Conservation (phyloP, 1,284 basidiomycete genomes). For the Ganoderma lingzhi region DNA sequence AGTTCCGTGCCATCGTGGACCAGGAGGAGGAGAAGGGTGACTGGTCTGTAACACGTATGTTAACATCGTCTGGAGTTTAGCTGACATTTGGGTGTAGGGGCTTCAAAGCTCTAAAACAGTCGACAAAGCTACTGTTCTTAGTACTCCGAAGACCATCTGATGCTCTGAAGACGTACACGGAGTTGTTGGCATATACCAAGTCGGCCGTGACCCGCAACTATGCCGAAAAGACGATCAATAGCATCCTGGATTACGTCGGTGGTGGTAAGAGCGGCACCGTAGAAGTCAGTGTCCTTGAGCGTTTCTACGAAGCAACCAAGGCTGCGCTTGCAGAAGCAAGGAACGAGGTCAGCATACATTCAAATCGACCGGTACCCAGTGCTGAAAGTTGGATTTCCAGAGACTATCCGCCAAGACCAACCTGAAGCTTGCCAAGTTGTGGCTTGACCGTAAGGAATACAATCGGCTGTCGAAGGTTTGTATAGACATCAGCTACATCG, state of each 20-base stretch:
- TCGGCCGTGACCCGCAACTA: constrained; percentile 92
- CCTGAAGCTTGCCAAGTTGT: constrained; percentile 96
- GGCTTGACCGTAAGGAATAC: constrained; percentile 96
- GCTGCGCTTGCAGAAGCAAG: constrained; percentile 91
- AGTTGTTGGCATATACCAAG: constrained; percentile 92
- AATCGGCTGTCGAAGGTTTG: constrained; percentile 75
- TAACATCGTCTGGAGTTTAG: neutral
- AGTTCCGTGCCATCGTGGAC: constrained; percentile 88
- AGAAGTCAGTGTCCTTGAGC: constrained; percentile 89
- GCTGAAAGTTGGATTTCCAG: constrained; percentile 50
- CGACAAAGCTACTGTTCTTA: constrained; percentile 94
- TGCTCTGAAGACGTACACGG: constrained; percentile 87
- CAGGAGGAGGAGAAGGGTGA: constrained; percentile 92
- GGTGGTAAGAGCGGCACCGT: constrained; percentile 87
- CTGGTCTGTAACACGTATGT: constrained; percentile 63
- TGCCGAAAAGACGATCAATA: constrained; percentile 98
- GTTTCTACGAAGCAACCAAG: constrained; percentile 95
- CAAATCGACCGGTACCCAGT: neutral
- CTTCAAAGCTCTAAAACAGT: constrained; percentile 98
- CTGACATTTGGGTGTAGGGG: constrained; percentile 67
- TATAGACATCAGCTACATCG: no score
- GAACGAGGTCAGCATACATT: constrained; percentile 81
- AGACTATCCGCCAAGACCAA: constrained; percentile 95
- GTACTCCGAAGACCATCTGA: constrained; percentile 81
- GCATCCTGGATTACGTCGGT: constrained; percentile 97